Evolutionary conservation across 768 basidiomycete species (phyloP).

Genomic region (Amanita phalloides): DNA sequence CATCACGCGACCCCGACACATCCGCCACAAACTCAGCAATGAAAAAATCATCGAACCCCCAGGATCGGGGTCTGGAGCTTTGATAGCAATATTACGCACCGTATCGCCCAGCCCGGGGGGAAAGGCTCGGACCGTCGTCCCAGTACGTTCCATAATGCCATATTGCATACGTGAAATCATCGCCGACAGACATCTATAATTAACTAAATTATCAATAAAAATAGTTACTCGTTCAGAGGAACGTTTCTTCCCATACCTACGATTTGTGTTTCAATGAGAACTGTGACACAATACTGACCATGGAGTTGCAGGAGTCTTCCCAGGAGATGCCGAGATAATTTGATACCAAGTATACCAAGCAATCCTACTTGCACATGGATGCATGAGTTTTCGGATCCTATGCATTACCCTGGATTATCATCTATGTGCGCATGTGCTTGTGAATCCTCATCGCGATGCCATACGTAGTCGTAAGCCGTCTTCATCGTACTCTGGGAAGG

Average conservation of each 20-base stretch:
- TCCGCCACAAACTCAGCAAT: not conserved
- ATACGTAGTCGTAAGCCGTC: not conserved
- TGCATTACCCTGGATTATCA: not conserved
- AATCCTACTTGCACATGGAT: not conserved
- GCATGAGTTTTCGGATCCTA: not conserved
- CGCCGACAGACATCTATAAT: not conserved
- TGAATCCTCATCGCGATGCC: not conserved
- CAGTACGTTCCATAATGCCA: not conserved
- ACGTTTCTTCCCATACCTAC: not conserved
- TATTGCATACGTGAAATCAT: not conserved
- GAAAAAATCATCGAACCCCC: not conserved
- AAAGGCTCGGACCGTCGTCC: not conserved
- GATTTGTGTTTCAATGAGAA: not conserved
- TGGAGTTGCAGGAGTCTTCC: not conserved
- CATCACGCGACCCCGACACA: not conserved
- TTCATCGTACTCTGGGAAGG: not conserved
- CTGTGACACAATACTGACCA: not conserved
- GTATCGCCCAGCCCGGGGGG: not conserved
- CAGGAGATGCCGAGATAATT: constrained; percentile 1
- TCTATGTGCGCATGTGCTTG: not conserved
- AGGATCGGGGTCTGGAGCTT: not conserved
- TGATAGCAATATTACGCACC: not conserved
- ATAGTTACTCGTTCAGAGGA: not conserved
- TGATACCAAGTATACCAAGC: not conserved
- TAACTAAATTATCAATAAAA: not conserved